Evolutionary conservation across 2,329 filamentous ascomycete genomes (phyloP), one percentile per base, ranked within the genome.

Genomic region (Cladophialophora immunda): DNA sequence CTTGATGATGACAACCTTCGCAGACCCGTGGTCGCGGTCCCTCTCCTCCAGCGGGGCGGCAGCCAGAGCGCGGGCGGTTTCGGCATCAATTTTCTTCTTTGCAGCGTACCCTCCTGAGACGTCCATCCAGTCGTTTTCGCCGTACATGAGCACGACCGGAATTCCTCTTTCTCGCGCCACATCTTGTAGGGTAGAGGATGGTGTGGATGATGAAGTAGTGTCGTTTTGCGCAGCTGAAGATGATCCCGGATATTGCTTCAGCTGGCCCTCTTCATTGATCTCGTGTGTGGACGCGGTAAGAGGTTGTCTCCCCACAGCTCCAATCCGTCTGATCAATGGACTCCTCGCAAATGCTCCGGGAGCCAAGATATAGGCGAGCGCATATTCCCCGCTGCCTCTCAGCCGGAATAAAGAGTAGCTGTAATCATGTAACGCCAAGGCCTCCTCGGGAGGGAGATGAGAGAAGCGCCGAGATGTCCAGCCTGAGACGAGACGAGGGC

Each of bases 71-170:
- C 86, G 86, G 29, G 81, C 79, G 70, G 86, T 87, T 69, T 90
- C 88, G 65, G 89, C 84, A 67, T 92, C 89, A 13, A 98, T 85
- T 77, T 91, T 93, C 79, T 94, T 87, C 75, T 91, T 87, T 0
- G 94, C 89, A 0, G 91, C 93, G 55, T 89, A 87, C 0, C 95
- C 95, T 30, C 94, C 95, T 0, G 89, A 88, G 8, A 95, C 89
- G 72, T 99, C 95, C 95, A 99, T 99, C 95, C 95, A 99, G 82
- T 99, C 95, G 75, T 95, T 90, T 74, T 98, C 94, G 70, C 95
- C 95, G 76, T 99, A 99, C 91, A 98, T 94, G 76, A 99, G 87
- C 8, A 98, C 86, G 34, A 98, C 83, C 0, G 95, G 94, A 58
- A 93, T 84, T 1, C 94, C 93, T 0, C 11, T 25, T 85, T 91